phyloP scores from a whole-genome alignment of 768 basidiomycete genomes.

The Royoungia palumana region DNA sequence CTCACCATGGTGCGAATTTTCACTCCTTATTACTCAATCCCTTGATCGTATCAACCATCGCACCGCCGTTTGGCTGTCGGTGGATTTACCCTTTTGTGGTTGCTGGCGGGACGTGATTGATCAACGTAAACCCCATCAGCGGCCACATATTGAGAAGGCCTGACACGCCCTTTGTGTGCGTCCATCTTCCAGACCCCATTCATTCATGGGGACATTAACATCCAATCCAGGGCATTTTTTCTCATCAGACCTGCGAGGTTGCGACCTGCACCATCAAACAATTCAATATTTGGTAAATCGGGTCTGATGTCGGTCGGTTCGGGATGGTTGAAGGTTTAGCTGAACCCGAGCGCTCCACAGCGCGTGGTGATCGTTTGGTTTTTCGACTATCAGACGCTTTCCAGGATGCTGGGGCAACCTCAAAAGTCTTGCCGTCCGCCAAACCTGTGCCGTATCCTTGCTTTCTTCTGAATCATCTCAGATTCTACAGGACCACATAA shows the following conservation, averaged over 20 bases:
- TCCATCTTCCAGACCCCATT: conserved; percentile 13
- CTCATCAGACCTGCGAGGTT: conserved; percentile 20
- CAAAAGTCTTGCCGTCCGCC: conserved; percentile 4
- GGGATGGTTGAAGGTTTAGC: conserved; percentile 23
- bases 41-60: not conserved
- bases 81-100: conserved; percentile 4
- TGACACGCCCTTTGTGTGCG: conserved; percentile 31
- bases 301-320: conserved; percentile 1
- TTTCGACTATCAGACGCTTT: conserved; percentile 2
- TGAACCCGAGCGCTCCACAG: conserved; percentile 26
- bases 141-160: conserved; percentile 18
- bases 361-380: conserved; percentile 26
- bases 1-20: conserved; percentile 2
- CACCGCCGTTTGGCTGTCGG: not conserved
- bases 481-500: not conserved
- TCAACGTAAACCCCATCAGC: conserved; percentile 9
- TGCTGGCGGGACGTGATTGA: conserved; percentile 9
- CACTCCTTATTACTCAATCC: conserved; percentile 13
- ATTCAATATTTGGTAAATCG: conserved; percentile 22
- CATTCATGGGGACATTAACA: conserved; percentile 14
- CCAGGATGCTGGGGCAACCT: not conserved
- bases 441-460: conserved; percentile 18
- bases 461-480: conserved; percentile 4
- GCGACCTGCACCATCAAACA: conserved; percentile 10
- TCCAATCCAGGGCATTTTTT: conserved; percentile 21